phyloP scores from a whole-genome alignment of 2,329 filamentous ascomycete genomes.

The Talaromyces sp. region DNA sequence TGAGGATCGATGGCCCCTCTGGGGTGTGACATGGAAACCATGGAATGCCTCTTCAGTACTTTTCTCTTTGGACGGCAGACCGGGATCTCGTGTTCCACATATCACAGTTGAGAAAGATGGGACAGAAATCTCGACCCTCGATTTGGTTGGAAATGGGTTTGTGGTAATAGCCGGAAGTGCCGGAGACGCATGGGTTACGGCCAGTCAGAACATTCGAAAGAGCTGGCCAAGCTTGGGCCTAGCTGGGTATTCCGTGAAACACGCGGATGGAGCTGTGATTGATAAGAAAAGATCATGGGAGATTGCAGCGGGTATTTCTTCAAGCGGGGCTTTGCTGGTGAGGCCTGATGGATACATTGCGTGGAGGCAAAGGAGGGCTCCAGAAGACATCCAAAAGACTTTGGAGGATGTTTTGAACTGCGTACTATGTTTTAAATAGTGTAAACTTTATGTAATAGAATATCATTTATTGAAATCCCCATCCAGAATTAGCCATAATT shows the following conservation, averaged over 20 bases:
- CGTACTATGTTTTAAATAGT: background rate
- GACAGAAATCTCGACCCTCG: conserved; percentile 1
- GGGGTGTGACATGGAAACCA: conserved; percentile 6
- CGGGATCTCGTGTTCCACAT: conserved; percentile 7
- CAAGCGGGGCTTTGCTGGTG: conserved; percentile 3
- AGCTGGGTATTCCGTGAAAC: background rate
- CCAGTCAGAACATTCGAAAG: background rate
- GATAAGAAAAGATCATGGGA: background rate
- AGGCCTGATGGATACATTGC: conserved; percentile 6
- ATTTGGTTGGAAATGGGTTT: conserved; percentile 4
- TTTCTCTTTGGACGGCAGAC: conserved; percentile 7
- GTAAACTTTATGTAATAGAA: background rate
- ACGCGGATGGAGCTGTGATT: background rate
- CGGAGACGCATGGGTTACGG: conserved; percentile 2
- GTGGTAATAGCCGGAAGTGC: conserved; percentile 4
- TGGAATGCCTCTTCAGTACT: conserved; percentile 4
- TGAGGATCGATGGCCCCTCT: conserved; percentile 3
- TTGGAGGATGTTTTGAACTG: background rate
- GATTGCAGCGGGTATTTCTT: conserved; percentile 6
- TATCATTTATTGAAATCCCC: background rate
- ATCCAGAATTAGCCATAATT: background rate
- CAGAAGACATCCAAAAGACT: background rate
- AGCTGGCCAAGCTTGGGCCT: background rate
- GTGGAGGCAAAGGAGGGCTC: conserved; percentile 5
- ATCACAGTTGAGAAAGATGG: conserved; percentile 6